phyloP scores from a whole-genome alignment of 2,329 filamentous ascomycete genomes.

The Epichloe sibirici region DNA sequence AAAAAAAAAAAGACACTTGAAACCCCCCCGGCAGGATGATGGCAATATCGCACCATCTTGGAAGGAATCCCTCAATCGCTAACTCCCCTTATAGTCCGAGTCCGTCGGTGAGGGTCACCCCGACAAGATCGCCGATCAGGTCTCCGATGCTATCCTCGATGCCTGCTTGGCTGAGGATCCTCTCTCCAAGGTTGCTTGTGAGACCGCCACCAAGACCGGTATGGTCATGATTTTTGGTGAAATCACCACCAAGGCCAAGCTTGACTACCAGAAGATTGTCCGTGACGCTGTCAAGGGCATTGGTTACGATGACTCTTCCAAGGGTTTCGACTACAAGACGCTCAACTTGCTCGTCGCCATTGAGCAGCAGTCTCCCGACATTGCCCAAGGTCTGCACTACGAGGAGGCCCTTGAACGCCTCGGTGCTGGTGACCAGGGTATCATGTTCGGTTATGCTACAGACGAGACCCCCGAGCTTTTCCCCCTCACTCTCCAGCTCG shows the following conservation, averaged over 20 bases:
- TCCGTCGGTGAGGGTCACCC: constrained; percentile 85
- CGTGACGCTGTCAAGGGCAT: constrained; percentile 95
- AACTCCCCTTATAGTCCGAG: constrained; percentile 49
- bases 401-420: constrained; percentile 95
- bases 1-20: neutral
- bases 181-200: constrained; percentile 96
- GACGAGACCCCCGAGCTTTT: constrained; percentile 97
- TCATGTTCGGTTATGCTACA: constrained; percentile 99
- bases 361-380: constrained; percentile 98
- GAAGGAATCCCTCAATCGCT: constrained; percentile 6
- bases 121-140: constrained; percentile 97
- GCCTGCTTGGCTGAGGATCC: constrained; percentile 91
- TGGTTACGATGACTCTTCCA: constrained; percentile 90
- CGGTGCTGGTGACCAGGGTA: constrained; percentile 98
- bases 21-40: neutral
- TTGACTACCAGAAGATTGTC: constrained; percentile 98
- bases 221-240: constrained; percentile 99
- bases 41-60: neutral
- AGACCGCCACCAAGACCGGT: constrained; percentile 99
- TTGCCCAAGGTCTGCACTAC: constrained; percentile 97
- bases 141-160: constrained; percentile 97
- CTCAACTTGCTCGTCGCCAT: constrained; percentile 97
- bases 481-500: constrained; percentile 83
- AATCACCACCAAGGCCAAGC: constrained; percentile 88
- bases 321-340: constrained; percentile 99